A percentile compares a stretch with the other conserved stretches of the same genome.
These are phyloP conservation scores for Candida khao-thaluensis DNA, from an alignment of 805 yeast species.

Conservation along the genomic window DNA sequence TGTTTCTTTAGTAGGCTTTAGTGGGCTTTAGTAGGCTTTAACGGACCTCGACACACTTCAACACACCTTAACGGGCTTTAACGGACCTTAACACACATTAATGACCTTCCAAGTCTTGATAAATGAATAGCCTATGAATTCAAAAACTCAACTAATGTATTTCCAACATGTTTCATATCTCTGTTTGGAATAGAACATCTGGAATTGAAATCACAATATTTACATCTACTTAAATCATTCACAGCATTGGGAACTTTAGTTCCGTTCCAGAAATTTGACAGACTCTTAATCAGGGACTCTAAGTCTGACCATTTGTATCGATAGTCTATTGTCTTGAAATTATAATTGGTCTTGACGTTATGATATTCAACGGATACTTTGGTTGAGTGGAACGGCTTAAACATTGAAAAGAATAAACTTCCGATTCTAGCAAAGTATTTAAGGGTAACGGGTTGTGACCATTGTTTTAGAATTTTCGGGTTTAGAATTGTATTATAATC, in stretches of 20 bases:
- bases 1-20: neutral
- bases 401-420: conserved; percentile 43
- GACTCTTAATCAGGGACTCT: conserved; percentile 25
- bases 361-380: conserved; percentile 55
- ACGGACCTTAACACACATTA: too few relatives aligned
- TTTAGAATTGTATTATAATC: conserved; percentile 19
- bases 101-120: too few relatives aligned
- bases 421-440: conserved; percentile 55
- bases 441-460: conserved; percentile 58
- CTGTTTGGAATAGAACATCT: conserved; percentile 23
- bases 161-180: conserved; percentile 13
- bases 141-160: conserved; percentile 9
- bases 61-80: too few relatives aligned
- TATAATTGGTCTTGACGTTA: conserved; percentile 29
- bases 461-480: conserved; percentile 32
- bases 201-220: conserved; percentile 50
- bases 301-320: conserved; percentile 34
- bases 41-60: too few relatives aligned
- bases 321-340: conserved; percentile 42
- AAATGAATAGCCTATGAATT: too few relatives aligned
- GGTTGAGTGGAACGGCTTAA: conserved; percentile 36
- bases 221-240: conserved; percentile 45
- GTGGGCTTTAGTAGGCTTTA: too few relatives aligned
- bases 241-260: conserved; percentile 48
- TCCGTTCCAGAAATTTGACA: conserved; percentile 61